Conservation (phyloP, 805 yeast genomes). For the Starmerella tilneyi region DNA sequence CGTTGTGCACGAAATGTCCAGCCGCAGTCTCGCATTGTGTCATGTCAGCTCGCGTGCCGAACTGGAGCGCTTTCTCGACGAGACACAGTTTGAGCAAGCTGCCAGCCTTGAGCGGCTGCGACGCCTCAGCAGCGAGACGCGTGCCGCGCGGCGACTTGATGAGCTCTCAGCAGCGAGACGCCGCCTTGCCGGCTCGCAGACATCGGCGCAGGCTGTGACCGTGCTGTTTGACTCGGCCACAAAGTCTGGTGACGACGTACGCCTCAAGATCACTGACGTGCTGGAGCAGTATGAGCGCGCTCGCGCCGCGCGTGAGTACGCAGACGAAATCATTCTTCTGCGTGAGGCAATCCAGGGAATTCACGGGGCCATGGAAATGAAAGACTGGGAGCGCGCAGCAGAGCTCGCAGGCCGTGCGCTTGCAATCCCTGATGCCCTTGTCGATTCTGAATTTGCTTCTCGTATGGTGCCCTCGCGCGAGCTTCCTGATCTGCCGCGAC, state of each 20-base stretch:
- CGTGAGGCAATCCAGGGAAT: constrained; percentile 57
- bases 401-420: constrained; percentile 47
- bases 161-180: constrained; percentile 15
- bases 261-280: constrained; percentile 12
- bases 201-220: constrained; percentile 14
- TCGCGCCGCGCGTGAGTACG: constrained; percentile 50
- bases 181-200: constrained; percentile 10
- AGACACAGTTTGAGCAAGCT: constrained; percentile 9
- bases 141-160: constrained; percentile 5
- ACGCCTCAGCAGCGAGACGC: constrained; percentile 5
- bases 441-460: constrained; percentile 61
- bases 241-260: constrained; percentile 9
- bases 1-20: constrained; percentile 1
- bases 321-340: constrained; percentile 52
- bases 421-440: constrained; percentile 42
- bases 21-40: constrained; percentile 3
- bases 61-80: constrained; percentile 21
- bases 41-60: constrained; percentile 21
- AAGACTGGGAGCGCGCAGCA: constrained; percentile 73
- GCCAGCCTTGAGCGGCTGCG: constrained; percentile 11
- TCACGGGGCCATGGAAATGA: constrained; percentile 53
- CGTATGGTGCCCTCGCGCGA: constrained; percentile 78
- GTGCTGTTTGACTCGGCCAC: constrained; percentile 17
- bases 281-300: constrained; percentile 37
- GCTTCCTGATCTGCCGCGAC: constrained; percentile 66